These are phyloP conservation scores for Claviceps digitariae DNA, from an alignment of 2,329 filamentous ascomycete species.

Conservation along the genomic window DNA sequence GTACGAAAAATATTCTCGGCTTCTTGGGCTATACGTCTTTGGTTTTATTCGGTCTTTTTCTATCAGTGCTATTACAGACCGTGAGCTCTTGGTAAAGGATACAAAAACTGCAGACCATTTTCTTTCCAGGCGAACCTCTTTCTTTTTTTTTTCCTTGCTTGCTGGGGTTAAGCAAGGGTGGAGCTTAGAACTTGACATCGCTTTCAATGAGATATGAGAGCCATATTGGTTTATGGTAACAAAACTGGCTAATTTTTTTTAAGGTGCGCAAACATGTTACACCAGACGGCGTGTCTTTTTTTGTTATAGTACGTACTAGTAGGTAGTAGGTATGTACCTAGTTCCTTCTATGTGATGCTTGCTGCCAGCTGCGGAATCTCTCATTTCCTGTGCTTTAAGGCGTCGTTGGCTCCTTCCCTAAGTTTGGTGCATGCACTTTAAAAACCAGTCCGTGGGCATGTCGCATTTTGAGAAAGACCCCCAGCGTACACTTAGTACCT, in stretches of 20 bases:
- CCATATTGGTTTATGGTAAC: neutral
- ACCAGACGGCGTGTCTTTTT: no score
- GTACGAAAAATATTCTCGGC: slow-evolving; percentile 20
- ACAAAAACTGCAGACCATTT: neutral
- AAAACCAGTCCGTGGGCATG: neutral
- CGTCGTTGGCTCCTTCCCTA: slow-evolving; percentile 1
- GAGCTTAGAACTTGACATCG: slow-evolving; percentile 2
- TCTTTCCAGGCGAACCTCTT: neutral
- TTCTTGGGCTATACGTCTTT: slow-evolving; percentile 12
- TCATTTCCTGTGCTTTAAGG: neutral
- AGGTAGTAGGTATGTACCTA: neutral
- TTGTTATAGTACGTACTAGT: no score
- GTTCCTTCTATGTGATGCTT: neutral
- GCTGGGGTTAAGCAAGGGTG: neutral
- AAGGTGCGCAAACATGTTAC: no score
- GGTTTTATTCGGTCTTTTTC: neutral
- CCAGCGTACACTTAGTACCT: neutral
- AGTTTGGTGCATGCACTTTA: neutral
- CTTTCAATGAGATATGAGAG: slow-evolving; percentile 3
- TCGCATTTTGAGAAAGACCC: neutral
- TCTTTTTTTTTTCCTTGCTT: neutral
- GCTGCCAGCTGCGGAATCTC: neutral
- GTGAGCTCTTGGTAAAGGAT: neutral
- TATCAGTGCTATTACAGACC: neutral
- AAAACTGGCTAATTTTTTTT: no score